Percentiles rank a stretch among this genome's conserved stretches.
phyloP scores from a whole-genome alignment of 2,329 filamentous ascomycete species.

The Cytospora mali region DNA sequence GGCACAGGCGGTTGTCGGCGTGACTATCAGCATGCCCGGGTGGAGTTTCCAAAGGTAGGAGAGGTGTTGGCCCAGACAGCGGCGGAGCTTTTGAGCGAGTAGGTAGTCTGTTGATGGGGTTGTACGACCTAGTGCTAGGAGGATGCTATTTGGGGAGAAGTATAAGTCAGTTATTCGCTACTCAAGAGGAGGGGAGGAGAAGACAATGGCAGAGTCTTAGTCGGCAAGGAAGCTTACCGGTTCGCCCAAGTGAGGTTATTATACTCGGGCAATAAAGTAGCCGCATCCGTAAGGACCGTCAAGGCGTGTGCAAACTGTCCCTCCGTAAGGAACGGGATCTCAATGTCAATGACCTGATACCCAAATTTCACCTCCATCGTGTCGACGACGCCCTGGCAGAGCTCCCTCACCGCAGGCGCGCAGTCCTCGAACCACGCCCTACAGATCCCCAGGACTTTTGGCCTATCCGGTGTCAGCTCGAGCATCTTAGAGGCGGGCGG shows the following conservation, averaged over 20 bases:
- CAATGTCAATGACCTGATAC: constrained; percentile 58
- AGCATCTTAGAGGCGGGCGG: constrained; percentile 31
- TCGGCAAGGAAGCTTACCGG: constrained; percentile 25
- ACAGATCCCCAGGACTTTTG: constrained; percentile 64
- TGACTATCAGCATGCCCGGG: constrained; percentile 71
- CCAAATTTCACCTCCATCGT: constrained; percentile 55
- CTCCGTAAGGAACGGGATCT: constrained; percentile 60
- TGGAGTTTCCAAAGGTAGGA: constrained; percentile 65
- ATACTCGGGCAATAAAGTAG: constrained; percentile 50
- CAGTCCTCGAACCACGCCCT: constrained; percentile 63
- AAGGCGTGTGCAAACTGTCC: constrained; percentile 74
- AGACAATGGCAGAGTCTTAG: no score
- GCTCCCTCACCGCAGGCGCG: constrained; percentile 44
- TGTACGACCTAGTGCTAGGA: constrained; percentile 64
- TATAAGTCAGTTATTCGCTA: not conserved
- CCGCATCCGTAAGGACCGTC: constrained; percentile 69
- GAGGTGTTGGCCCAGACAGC: constrained; percentile 71
- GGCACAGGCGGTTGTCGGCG: constrained; percentile 62
- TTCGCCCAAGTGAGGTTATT: constrained; percentile 54
- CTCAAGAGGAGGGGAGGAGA: not conserved
- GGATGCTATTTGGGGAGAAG: constrained; percentile 56
- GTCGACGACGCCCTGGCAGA: constrained; percentile 49
- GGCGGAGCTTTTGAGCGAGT: constrained; percentile 69
- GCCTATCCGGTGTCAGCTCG: constrained; percentile 29
- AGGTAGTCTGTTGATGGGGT: constrained; percentile 68